A percentile compares a stretch with the other conserved stretches of the same genome.
Evolutionary conservation across 139 green algal species (phyloP).

Genomic region (Parachlorella kessleri): DNA sequence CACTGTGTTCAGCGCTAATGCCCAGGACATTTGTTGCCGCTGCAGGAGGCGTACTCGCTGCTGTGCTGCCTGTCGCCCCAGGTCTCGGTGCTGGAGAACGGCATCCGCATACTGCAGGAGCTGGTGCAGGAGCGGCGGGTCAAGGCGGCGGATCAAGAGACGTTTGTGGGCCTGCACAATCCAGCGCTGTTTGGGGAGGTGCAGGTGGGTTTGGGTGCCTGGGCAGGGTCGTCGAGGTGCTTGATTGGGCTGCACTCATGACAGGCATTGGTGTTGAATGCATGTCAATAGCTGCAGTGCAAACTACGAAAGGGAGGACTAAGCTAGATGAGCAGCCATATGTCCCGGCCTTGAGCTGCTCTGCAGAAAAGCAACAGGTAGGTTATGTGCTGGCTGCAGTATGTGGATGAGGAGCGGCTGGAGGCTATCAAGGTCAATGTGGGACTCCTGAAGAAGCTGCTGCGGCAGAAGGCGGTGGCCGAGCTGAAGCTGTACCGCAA

Average conservation of each 20-base stretch:
- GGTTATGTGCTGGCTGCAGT: conserved; percentile 10
- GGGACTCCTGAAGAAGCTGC: conserved; percentile 64
- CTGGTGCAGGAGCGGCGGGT: conserved; percentile 43
- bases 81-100: conserved; percentile 55
- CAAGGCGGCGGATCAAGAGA: conserved; percentile 46
- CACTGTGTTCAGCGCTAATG: too few species aligned
- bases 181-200: conserved; percentile 57
- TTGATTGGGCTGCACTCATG: too few species aligned
- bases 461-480: conserved; percentile 52
- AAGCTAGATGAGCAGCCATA: too few species aligned
- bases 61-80: conserved; percentile 26
- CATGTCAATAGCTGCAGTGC: too few species aligned
- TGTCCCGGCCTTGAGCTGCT: too few species aligned
- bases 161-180: conserved; percentile 50
- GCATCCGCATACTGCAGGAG: conserved; percentile 56
- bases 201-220: conserved; percentile 39
- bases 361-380: too few species aligned
- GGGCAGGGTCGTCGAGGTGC: too few species aligned
- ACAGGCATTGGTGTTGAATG: too few species aligned
- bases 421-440: conserved; percentile 57
- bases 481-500: conserved; percentile 38
- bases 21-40: too few species aligned
- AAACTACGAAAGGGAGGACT: too few species aligned
- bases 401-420: conserved; percentile 34
- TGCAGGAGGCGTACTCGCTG: neutral